Base-by-base conservation (phyloP, 257 asterid species). In the Coffea eugenioides region DNA sequence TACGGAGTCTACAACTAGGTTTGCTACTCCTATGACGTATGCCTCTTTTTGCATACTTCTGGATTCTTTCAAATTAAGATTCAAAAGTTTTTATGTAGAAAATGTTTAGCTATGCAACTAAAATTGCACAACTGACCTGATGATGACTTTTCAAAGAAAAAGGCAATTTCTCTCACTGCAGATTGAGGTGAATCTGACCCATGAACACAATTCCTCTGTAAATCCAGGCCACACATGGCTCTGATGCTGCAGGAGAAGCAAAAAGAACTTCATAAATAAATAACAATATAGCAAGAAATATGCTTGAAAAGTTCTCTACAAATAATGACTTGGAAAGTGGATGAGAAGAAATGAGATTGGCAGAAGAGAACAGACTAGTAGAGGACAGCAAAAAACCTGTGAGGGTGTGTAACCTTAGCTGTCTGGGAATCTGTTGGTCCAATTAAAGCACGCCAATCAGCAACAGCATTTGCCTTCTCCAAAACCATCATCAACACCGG, bases 181-280 rank as follows among this genome's bases (percentile, higher is more conserved):
- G 98, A 90, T 79, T 82, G 85, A 65, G 86, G 91, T 56, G 97
- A 94, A 87, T 94, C 97, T 25, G 97, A 94, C 73, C 97, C 98
- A 36, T 94, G 98, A 80, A 94, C 94, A 77, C 98, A 94, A 85
- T 94, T 94, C 80, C 87, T 85, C 80, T 89, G 84, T 65, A 75
- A 76, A 89, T 87, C 84, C 77, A 89, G 48, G 77, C 97, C 97
- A 79, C 97, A 92, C 81, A 94, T 74, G 79, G 97, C 97, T 87
- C 97, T 91, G 81, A 94, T 74, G 84, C 97, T 94, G 92, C 75
- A 45, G 49, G 73, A 62, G 43, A 73, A 74, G 77, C 25, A 66
- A 75, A 59, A 72, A 25, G 71, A 11, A 9, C 74, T 25, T 15
- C 51, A 61, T 75, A 57, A 62, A 81, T 62, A 18, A 49, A 76